phyloP scores from a whole-genome alignment of 768 basidiomycete species.

The Pleurotus tuoliensis region DNA sequence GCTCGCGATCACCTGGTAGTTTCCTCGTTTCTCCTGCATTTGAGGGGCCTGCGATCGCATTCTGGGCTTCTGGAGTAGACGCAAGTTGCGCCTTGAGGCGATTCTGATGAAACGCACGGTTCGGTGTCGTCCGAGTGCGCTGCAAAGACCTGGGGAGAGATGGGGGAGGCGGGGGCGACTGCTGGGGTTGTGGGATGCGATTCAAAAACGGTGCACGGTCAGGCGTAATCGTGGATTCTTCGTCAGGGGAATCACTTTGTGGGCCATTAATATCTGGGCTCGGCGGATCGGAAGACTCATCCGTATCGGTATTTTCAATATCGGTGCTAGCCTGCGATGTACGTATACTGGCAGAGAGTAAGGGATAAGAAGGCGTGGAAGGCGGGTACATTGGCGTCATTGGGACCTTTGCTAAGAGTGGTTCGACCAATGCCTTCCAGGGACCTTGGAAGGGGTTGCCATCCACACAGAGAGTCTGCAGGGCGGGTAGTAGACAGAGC shows the following conservation, averaged over 20 bases:
- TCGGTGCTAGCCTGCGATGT: conserved; percentile 37
- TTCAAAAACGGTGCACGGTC: conserved; percentile 51
- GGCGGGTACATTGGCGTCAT: conserved; percentile 61
- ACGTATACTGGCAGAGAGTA: conserved; percentile 41
- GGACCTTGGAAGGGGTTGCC: conserved; percentile 94
- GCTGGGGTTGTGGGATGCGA: conserved; percentile 22
- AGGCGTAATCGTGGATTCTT: conserved; percentile 72
- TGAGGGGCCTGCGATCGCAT: conserved; percentile 13
- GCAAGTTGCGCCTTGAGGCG: conserved; percentile 28
- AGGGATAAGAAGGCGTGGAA: conserved; percentile 58
- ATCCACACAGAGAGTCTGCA: conserved; percentile 90
- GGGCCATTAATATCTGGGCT: conserved; percentile 32
- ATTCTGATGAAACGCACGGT: conserved; percentile 49
- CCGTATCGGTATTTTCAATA: conserved; percentile 44
- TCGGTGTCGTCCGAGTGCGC: conserved; percentile 75
- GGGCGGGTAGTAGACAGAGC: conserved; percentile 81
- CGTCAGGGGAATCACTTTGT: conserved; percentile 36
- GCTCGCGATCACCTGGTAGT: conserved; percentile 47
- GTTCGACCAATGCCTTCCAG: conserved; percentile 87
- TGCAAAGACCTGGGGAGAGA: conserved; percentile 42
- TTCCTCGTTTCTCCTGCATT: conserved; percentile 35
- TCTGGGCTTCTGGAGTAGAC: conserved; percentile 19
- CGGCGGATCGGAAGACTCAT: conserved; percentile 52
- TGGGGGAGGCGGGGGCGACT: conserved; percentile 18
- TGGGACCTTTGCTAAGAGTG: conserved; percentile 65